Base-by-base conservation (phyloP, 75 land plant species). In the Chamaecyparis obtusa region DNA sequence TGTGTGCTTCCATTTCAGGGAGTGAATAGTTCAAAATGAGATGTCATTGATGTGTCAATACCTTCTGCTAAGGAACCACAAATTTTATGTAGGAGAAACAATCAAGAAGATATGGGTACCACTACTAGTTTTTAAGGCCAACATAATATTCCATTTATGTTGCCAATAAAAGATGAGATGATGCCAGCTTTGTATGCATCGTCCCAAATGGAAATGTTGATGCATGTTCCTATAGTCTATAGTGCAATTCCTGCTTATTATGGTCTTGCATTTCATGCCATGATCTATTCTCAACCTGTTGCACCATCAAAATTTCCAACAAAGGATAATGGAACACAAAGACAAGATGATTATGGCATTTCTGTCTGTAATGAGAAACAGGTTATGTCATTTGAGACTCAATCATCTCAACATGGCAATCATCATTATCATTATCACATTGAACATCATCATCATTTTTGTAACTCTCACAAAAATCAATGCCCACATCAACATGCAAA, bases 1-100 rank as follows among this genome's bases (percentile, higher is more conserved):
- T 14, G 10, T 81, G 49, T 81, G 51, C 27, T 81, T 39, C 83
- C 83, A n/a, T 81, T 81, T 81, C 51, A 81, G 30, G 46, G 51
- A 44, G 30, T 44, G 30, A 81, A 44, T 32, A 10, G 9, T 81
- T 24, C 32, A 44, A 44, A 46, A 24, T 14, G 27, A 81, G 9
- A 27, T 81, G 83, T 1, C 49, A 27, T 24, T 44, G 51, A 81
- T 21, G 83, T 81, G 49, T 44, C 83, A 81, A 43, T 46, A n/a
- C 83, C n/a, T 81, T 39, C 32, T 44, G 48, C 49, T 46, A 44
- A 46, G 49, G 51, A 81, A 39, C 51, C 32, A 19, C n/a, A 81
- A 46, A 81, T 41, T 81, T 81, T 48, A 81, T 46, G 39, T 21
- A 37, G n/a, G 27, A 43, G 27, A 2, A 43, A 43, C 49, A 80